Percentiles rank a stretch among this genome's conserved stretches.
Conservation (phyloP, 2,329 filamentous ascomycete species). For the Cladobotryum mycophilum region DNA sequence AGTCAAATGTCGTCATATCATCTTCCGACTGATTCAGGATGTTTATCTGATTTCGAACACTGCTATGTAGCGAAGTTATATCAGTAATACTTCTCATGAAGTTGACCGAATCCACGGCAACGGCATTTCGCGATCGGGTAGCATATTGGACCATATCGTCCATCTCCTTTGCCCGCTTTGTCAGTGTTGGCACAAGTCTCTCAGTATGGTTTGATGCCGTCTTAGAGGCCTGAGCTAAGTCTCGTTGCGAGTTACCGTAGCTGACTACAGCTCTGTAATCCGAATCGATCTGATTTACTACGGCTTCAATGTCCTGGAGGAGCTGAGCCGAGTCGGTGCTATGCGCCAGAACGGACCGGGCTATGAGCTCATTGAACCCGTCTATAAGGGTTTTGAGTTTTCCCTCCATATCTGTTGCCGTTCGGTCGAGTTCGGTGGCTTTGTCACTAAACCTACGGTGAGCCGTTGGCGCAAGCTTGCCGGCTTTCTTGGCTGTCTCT, state of each 20-base stretch:
- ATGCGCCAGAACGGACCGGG: slow-evolving; percentile 49
- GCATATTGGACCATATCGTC: slow-evolving; percentile 52
- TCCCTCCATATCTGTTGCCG: slow-evolving; percentile 52
- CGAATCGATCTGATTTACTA: slow-evolving; percentile 78
- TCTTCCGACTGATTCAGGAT: slow-evolving; percentile 67
- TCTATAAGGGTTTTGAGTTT: slow-evolving; percentile 56
- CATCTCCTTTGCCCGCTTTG: slow-evolving; percentile 53
- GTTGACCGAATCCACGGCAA: slow-evolving; percentile 58
- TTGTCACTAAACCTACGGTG: slow-evolving; percentile 55
- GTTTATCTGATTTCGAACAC: slow-evolving; percentile 65
- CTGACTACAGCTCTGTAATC: slow-evolving; percentile 75
- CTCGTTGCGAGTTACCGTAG: slow-evolving; percentile 57
- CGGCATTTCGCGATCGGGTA: slow-evolving; percentile 60
- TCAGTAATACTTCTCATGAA: slow-evolving; percentile 79
- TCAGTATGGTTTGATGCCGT: slow-evolving; percentile 59
- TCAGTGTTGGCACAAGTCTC: slow-evolving; percentile 52
- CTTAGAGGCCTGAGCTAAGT: slow-evolving; percentile 56
- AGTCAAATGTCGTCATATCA: slow-evolving; percentile 72
- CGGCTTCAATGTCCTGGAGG: slow-evolving; percentile 76
- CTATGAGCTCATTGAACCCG: slow-evolving; percentile 55
- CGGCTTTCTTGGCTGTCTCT: slow-evolving; percentile 66
- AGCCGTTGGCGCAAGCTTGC: slow-evolving; percentile 53
- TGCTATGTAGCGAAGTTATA: slow-evolving; percentile 69
- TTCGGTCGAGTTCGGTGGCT: slow-evolving; percentile 54
- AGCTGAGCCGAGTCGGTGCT: slow-evolving; percentile 61